Evolutionary conservation across 1,139 yeast genomes (phyloP), one percentile per base, ranked within the genome.

Genomic region (Meyerozyma athensensis): DNA sequence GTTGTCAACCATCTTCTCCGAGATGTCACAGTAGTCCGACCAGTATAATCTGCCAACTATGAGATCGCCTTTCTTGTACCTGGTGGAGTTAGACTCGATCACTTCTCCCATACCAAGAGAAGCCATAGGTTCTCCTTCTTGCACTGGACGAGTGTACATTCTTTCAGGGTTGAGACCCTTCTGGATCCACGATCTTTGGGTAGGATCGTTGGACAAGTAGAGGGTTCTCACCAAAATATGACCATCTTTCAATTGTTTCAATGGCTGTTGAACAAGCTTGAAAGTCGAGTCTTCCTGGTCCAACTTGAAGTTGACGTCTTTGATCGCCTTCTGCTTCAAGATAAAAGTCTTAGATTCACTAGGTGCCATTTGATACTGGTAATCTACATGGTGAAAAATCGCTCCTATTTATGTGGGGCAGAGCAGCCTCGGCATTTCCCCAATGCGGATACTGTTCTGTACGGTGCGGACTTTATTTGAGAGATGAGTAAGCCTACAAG

Each of bases 201-300:
- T 45, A 10, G 64, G 64, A 40, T 59, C 64, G 39, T 59, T 58
- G 35, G 62, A 58, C 32, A 59, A 41, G 37, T 49, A 51, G 34
- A 53, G 37, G 2, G 45, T 22, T 45, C 53, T 56, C 38, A 56
- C 45, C 10, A 48, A 39, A 17, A 56, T 36, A 24, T 54, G 46
- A 13, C 56, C 58, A 3, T 47, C 53, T 14, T 44, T 48, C 37
- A 76, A 50, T 45, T 43, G 37, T 47, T 55, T 36, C 32, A 62
- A 42, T 18, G 52, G 49, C 19, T 45, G 45, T 5, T 48, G 46
- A 7, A 47, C 52, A 26, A 65, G 45, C 42, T 58, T 57, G 54
- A 69, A 70, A 22, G 71, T 67, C 30, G 69, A 51, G 19, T 60
- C 54, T n/a, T 54, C 48, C 13, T 56, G 44, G 19, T 47, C 46